These are phyloP conservation scores for Thalassiosira mediterranea DNA, from an alignment of 352 stramenopile species.

Conservation along the genomic window DNA sequence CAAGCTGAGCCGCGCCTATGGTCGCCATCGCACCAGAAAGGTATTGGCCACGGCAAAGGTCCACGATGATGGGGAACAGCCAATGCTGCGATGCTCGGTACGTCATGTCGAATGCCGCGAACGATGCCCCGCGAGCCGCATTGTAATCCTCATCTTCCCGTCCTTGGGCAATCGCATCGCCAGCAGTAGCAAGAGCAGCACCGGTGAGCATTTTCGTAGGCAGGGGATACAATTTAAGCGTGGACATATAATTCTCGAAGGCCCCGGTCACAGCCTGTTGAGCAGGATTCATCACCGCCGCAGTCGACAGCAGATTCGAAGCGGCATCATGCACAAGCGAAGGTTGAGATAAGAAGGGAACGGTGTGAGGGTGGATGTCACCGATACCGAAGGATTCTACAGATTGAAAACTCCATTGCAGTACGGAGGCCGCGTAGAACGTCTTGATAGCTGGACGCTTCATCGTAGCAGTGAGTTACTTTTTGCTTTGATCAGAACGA, in stretches of 20 bases:
- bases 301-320: neutral
- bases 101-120: slow-evolving; percentile 66
- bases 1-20: slow-evolving; percentile 11
- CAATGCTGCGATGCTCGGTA: slow-evolving; percentile 68
- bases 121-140: slow-evolving; percentile 51
- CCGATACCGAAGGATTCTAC: neutral
- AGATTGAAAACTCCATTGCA: too few relatives aligned
- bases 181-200: slow-evolving; percentile 51
- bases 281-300: neutral
- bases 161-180: slow-evolving; percentile 69
- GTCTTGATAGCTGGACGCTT: too few relatives aligned
- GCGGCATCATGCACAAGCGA: slow-evolving; percentile 1
- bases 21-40: slow-evolving; percentile 20
- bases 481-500: too few relatives aligned
- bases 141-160: slow-evolving; percentile 49
- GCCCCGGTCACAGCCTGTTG: neutral
- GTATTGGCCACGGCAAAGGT: slow-evolving; percentile 61
- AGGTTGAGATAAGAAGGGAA: neutral
- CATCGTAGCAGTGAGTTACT: too few relatives aligned
- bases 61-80: slow-evolving; percentile 62
- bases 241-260: slow-evolving; percentile 46
- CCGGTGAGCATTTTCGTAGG: slow-evolving; percentile 74
- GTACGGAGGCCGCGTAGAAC: too few relatives aligned
- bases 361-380: neutral
- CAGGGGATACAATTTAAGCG: slow-evolving; percentile 48